Percentiles rank a stretch among this genome's conserved stretches.
These are phyloP conservation scores for Oidiodendron maius DNA, from an alignment of 495 filamentous ascomycete genomes.

Conservation along the genomic window DNA sequence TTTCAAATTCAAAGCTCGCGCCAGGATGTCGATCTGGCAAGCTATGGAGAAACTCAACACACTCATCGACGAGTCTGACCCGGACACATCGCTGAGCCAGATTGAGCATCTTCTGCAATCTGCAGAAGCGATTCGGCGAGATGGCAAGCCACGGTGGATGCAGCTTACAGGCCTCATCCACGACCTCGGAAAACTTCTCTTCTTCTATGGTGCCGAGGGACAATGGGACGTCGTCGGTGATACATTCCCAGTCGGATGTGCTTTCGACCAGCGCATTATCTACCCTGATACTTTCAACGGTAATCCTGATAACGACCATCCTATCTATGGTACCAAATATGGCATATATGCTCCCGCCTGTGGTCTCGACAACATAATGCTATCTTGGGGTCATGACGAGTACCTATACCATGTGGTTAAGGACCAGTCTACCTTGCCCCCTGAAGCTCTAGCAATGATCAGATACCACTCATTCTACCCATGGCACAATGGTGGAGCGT, in stretches of 20 bases:
- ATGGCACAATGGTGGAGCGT: conserved; percentile 78
- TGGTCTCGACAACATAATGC: conserved; percentile 77
- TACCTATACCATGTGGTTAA: conserved; percentile 81
- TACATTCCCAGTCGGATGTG: conserved; percentile 86
- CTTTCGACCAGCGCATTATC: conserved; percentile 71
- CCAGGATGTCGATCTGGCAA: conserved; percentile 79
- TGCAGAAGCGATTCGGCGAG: conserved; percentile 79
- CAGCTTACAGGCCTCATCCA: conserved; percentile 85
- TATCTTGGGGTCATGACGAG: conserved; percentile 91
- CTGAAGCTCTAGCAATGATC: conserved; percentile 83
- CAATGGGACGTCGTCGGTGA: conserved; percentile 95
- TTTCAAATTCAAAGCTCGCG: conserved; percentile 62
- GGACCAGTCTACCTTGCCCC: conserved; percentile 69
- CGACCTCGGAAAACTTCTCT: conserved; percentile 83
- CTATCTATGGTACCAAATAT: conserved; percentile 61
- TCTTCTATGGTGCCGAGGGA: conserved; percentile 73
- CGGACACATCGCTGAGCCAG: conserved; percentile 78
- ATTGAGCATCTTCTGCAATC: conserved; percentile 84
- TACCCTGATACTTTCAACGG: conserved; percentile 66
- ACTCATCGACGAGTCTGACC: conserved; percentile 82
- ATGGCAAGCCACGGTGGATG: conserved; percentile 91
- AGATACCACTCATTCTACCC: conserved; percentile 87
- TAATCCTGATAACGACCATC: conserved; percentile 59
- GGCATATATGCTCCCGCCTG: conserved; percentile 76
- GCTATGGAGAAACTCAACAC: conserved; percentile 88